Percentiles rank a stretch among this genome's conserved stretches.
These are phyloP conservation scores for Geranomyces michiganensis DNA, from an alignment of 192 early-diverging fungal genomes.

Conservation along the genomic window DNA sequence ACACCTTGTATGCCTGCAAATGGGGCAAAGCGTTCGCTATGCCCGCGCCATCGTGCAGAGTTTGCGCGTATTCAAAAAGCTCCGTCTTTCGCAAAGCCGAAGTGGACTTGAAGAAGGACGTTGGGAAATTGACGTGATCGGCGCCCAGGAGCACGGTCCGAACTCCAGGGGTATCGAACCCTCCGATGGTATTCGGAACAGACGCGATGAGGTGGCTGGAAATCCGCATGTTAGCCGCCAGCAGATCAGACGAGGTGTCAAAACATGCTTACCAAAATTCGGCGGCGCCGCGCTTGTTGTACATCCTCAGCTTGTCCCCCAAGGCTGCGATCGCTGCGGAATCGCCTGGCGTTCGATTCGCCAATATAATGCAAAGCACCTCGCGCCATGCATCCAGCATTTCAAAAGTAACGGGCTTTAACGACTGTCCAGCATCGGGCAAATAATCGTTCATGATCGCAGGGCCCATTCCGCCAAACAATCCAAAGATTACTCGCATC, in stretches of 20 bases:
- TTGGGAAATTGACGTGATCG: conserved; percentile 42
- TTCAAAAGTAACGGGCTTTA: background rate
- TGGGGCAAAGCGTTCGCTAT: conserved; percentile 71
- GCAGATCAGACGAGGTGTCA: background rate
- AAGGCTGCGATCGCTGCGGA: conserved; percentile 67
- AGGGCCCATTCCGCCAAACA: conserved; percentile 35
- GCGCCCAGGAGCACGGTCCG: conserved; percentile 73
- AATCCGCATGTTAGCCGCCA: background rate
- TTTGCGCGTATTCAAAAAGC: conserved; percentile 77
- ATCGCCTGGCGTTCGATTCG: conserved; percentile 82
- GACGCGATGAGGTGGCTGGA: conserved; percentile 67
- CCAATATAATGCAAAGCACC: conserved; percentile 74
- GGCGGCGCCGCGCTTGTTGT: conserved; percentile 61
- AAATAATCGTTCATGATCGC: conserved; percentile 14
- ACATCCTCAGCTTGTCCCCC: conserved; percentile 73
- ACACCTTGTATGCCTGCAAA: conserved; percentile 87
- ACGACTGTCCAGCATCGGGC: background rate
- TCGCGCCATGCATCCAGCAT: conserved; percentile 67
- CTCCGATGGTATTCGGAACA: conserved; percentile 61
- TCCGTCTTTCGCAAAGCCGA: conserved; percentile 76
- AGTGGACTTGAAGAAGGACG: conserved; percentile 56
- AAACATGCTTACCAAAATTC: conserved; percentile 74
- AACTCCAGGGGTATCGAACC: conserved; percentile 61
- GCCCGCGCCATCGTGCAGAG: conserved; percentile 47
- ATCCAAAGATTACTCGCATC: conserved; percentile 44